Evolutionary conservation across 345 rosid genomes (phyloP), one percentile per base, ranked within the genome.

Genomic region (Hibiscus tridactylites): DNA sequence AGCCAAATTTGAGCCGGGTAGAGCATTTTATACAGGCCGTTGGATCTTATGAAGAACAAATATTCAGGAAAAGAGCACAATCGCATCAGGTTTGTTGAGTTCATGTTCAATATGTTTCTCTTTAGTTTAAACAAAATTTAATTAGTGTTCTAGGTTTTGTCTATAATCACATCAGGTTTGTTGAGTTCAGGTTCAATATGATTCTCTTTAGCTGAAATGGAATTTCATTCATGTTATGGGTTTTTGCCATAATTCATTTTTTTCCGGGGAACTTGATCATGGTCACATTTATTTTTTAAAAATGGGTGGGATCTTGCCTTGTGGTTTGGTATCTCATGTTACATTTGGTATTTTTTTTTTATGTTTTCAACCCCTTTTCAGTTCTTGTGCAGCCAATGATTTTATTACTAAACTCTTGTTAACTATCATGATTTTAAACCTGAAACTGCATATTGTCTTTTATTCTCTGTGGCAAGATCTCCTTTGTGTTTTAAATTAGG

Each of bases 21-120:
- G 99, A 92, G 81, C 88, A 79, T 75, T 95, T 95, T 71, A 90
- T 95, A 75, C 98, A 90, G 82, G 88, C 91, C 58, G 91, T 95
- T 76, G 98, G 97, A 79, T 81, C 83, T 24, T 92, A 76, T 28
- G 99, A 95, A 81, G 91, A 90, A 74, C 76, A 78, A 73, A 95
- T 92, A 83, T 95, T 95, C 80, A 88, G 77, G 85, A 92, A 88
- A 84, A 89, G 99, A 81, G 91, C 88, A 44, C 81, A 87, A 49
- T 56, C 83, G 21, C 88, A 87, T 75, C 88, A 90, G 97, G 99
- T 88, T 58, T 70, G 15, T 73, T 19, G 54, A 46, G 33, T 21
- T 46, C 19, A 26, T 16, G 37, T 46, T 24, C 39, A 12, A 64
- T 11, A 64, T 56, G 16, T n/a, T 69, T 47, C 78, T 26, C 60